A percentile compares a stretch with the other conserved stretches of the same genome.
Conservation (phyloP, 2,329 filamentous ascomycete genomes). For the Ophiocordyceps camponoti-rufipedis region DNA sequence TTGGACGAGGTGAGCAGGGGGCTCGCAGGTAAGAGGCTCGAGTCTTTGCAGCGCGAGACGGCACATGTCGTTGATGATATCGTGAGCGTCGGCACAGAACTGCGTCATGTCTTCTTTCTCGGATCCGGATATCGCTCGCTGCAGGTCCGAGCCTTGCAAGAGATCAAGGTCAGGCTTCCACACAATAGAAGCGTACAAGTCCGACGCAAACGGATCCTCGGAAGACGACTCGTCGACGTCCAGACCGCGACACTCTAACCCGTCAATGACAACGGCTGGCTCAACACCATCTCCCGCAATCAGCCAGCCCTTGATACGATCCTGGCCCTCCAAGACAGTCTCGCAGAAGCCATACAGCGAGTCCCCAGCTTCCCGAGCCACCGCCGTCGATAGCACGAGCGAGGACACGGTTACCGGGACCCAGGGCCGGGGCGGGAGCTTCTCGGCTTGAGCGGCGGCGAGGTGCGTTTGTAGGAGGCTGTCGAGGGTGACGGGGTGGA, state of each 20-base stretch:
- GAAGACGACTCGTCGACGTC: neutral
- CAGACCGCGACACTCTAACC: neutral
- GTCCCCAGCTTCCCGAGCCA: no score
- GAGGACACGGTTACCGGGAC: no score
- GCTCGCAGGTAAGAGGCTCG: neutral
- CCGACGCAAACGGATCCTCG: no score
- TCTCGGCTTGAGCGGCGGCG: no score
- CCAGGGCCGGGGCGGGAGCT: no score
- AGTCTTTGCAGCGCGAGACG: neutral
- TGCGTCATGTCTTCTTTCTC: neutral
- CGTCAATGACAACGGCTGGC: neutral
- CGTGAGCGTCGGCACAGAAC: neutral
- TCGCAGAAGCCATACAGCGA: neutral
- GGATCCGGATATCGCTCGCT: neutral
- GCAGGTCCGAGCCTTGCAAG: no score
- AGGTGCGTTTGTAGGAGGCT: no score
- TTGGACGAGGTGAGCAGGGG: neutral
- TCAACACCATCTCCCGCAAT: neutral
- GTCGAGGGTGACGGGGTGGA: no score
- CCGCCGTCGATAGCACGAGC: no score
- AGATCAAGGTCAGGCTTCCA: constrained; percentile 1
- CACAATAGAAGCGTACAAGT: neutral
- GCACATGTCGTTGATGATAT: neutral
- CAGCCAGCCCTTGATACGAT: neutral
- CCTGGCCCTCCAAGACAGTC: neutral